A percentile compares a stretch with the other conserved stretches of the same genome.
These are phyloP conservation scores for Scutellaria baicalensis DNA, from an alignment of 257 asterid species.

Conservation along the genomic window DNA sequence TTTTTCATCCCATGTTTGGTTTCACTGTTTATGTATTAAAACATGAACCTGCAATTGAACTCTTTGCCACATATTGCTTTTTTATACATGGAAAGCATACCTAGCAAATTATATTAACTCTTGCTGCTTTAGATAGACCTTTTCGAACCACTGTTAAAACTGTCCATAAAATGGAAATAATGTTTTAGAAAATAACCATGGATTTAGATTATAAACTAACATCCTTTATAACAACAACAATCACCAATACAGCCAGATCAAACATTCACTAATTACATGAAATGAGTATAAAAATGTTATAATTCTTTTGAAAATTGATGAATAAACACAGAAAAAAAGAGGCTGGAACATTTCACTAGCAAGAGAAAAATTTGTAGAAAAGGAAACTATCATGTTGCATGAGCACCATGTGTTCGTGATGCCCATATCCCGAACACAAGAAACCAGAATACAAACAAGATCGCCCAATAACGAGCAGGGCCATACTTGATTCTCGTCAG, in stretches of 20 bases:
- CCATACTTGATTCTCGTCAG: constrained; percentile 87
- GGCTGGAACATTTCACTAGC: background rate
- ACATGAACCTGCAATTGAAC: no score
- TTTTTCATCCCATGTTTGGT: no score
- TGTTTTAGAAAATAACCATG: background rate
- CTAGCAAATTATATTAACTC: no score
- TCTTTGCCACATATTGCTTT: no score
- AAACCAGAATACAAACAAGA: constrained; percentile 92
- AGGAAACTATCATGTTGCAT: constrained; percentile 37
- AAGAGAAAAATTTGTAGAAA: background rate
- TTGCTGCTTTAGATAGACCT: no score
- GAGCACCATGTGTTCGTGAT: constrained; percentile 74
- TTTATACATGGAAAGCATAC: no score
- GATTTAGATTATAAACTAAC: background rate
- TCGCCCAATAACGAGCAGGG: constrained; percentile 98
- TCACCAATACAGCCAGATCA: background rate
- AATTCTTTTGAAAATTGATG: background rate
- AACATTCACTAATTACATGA: constrained; percentile 19
- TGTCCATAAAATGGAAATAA: no score
- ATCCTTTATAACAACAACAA: background rate
- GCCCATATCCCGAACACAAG: constrained; percentile 97
- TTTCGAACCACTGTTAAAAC: no score
- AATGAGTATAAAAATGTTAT: background rate
- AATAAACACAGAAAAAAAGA: background rate
- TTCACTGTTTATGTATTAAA: no score